Evolutionary conservation across 2,329 filamentous ascomycete species (phyloP), one percentile per base, ranked within the genome.

Genomic region (Sclerotinia subarctica): DNA sequence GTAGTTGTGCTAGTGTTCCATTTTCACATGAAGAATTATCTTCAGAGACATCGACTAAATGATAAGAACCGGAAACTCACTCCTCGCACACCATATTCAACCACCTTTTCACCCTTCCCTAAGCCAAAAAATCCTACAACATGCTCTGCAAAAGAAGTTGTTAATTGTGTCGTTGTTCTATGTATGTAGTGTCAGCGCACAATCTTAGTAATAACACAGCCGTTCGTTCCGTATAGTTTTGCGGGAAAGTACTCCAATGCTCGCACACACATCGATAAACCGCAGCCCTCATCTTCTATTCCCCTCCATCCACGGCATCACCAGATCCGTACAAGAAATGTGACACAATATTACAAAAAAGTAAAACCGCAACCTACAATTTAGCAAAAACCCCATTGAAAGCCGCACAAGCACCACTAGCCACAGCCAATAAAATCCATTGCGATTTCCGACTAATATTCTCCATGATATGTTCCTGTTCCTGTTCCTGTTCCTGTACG

Each of bases 351-450:
- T 13, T 42, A 13, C 59, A 29, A 51, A 63, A 15, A 1, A 66
- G 29, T 69, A 38, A 60, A 56, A 21, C 26, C 24, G 46, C 35
- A 42, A 82, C 86, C 75, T 80, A 92, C 89, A 95, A 81, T 79
- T 94, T 95, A 0, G 92, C 92, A 81, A 94, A 77, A 3, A 77
- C 76, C 69, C 91, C 91, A 74, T 95, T 95, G 73, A 91, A 89
- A 29, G 91, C 90, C 44, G 92, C 92, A 75, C 90, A 94, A 65
- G 86, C 88, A 70, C 92, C 92, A 75, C 90, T 92, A 60, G 89
- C 86, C 53, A 94, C 78, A 53, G 92, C 90, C 70, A 90, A 84
- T 63, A 89, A 80, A 70, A 94, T 84, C 88, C 88, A 90, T 72
- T 85, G 83, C 71, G 70, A 69, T 66, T 80, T 80, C 63, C 76